Evolutionary conservation across 2,329 filamentous ascomycete species (phyloP), one percentile per base, ranked within the genome.

Genomic region (Beauveria brongniartii): DNA sequence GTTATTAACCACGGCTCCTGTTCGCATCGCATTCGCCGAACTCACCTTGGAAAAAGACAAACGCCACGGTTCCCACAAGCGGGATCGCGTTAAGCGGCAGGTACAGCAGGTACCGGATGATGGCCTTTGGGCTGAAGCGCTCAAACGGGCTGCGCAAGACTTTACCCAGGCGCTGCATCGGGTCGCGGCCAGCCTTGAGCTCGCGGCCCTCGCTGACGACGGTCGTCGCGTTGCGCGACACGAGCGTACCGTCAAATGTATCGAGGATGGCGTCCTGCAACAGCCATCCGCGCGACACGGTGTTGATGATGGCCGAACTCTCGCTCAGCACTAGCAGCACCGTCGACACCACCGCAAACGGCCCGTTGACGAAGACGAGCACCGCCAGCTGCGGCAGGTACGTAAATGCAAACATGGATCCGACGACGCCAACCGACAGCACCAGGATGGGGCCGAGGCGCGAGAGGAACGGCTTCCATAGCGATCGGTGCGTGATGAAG

Each of bases 11-110:
- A 24, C 4, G 5, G 10, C 28, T 9, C n/a, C 9, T 10, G n/a
- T 43, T 43, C 18, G 41, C 37, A 22, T 3, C 9, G 18, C 37
- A 52, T 22, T 14, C 6, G 14, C 43, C 14, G 14, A 18, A 61
- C 65, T 73, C 73, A 73, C 88, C 89, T 73, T 96, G 91, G 18
- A 95, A 71, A 30, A 89, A 72, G 40, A 97, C 82, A 73, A 96
- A 97, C 5, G 92, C 77, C 8, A 86, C 77, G 0, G 92, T 96
- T 6, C 93, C 93, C 20, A 96, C 84, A 0, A 97, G 82, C 0
- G 93, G 93, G 57, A 97, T 92, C 71, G 96, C 92, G 77, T 97
- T 97, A 63, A 97, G 80, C 12, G 93, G 92, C 47, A 96, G 79
- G 71, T 95, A 94, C 76, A 97, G 83, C 64, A 96, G 71, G 68